Base-by-base conservation (phyloP, 768 basidiomycete species). In the Tylopilus cervinicoccineus region DNA sequence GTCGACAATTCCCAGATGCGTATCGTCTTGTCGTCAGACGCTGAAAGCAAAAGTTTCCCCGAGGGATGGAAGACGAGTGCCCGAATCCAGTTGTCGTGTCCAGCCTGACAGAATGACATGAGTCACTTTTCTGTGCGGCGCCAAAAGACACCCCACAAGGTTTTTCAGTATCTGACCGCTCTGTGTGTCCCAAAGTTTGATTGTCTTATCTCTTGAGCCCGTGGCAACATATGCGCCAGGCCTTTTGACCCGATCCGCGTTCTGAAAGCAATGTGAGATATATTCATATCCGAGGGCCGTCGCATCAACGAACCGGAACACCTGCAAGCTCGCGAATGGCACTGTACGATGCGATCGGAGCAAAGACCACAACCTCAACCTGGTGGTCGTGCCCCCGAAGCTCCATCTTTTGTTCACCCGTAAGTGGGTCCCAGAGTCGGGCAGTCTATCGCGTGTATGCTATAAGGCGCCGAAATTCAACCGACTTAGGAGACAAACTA, bases 81-180 rank as follows among this genome's bases (percentile, higher is more conserved):
- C 48, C 90, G 82, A 43, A 95, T 76, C 93, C 93, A 95, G 58
- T 92, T 91, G 66, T 93, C 90, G 61, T 95, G 86, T 12, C 87
- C 87, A 31, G 78, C 74, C 81, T 86, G 59, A 26, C 31, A 23
- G n/a, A 43, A 40, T 50, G 33, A 44, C 48, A 36, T 54, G 31
- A 58, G 48, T 40, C 37, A 23, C 33, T 22, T n/a, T 22, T 34
- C 28, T 4, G n/a, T 27, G 24, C 42, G 31, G 53, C 11, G 45
- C 37, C 39, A 17, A 5, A 43, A 16, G 29, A 47, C 22, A 39
- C 66, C 78, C 48, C 54, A 87, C 88, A 47, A 94, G 76, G 52
- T 80, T 88, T 64, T 83, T 77, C 37, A 93, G 66, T 65, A 88
- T 76, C 65, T 90, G 90, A 5, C 94, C 93, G 38, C 81, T 83